Percentiles rank a stretch among this genome's conserved stretches.
These are phyloP conservation scores for Cutaneotrichosporon sp. DNA, from an alignment of 1,284 basidiomycete species.

Conservation along the genomic window DNA sequence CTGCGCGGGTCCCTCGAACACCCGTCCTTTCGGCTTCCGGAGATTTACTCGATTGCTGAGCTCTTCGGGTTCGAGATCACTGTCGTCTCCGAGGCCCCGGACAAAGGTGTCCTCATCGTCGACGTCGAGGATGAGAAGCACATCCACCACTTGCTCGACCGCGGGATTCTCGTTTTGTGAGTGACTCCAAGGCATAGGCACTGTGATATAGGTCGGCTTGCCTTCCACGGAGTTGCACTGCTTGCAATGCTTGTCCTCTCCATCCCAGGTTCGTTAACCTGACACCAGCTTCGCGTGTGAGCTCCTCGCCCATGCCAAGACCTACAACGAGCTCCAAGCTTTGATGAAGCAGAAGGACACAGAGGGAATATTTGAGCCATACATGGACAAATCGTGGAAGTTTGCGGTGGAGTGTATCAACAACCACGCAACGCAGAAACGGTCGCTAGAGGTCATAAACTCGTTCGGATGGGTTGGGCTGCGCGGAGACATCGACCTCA, in stretches of 20 bases:
- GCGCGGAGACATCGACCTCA: slow-evolving; percentile 75
- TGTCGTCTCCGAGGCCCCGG: slow-evolving; percentile 34
- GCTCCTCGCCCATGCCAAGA: slow-evolving; percentile 63
- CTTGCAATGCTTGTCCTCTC: too few relatives aligned
- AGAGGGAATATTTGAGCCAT: slow-evolving; percentile 57
- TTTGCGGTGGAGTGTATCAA: slow-evolving; percentile 74
- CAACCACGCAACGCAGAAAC: slow-evolving; percentile 16
- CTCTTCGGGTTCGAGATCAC: slow-evolving; percentile 39
- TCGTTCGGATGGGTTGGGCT: slow-evolving; percentile 71
- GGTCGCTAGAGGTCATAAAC: slow-evolving; percentile 59
- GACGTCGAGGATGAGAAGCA: slow-evolving; percentile 67
- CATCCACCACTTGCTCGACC: slow-evolving; percentile 63
- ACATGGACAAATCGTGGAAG: slow-evolving; percentile 69
- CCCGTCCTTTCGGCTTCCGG: slow-evolving; percentile 72
- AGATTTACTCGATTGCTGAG: slow-evolving; percentile 53
- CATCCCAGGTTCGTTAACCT: background rate
- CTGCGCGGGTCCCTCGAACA: slow-evolving; percentile 74
- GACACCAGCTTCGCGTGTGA: slow-evolving; percentile 64
- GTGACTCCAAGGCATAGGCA: too few relatives aligned
- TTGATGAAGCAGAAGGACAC: slow-evolving; percentile 53
- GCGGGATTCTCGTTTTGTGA: slow-evolving; percentile 81
- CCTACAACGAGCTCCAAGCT: slow-evolving; percentile 65
- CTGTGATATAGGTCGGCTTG: too few relatives aligned
- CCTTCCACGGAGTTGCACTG: too few relatives aligned
- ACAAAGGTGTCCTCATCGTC: slow-evolving; percentile 63